Percentiles rank a stretch among this genome's conserved stretches.
These are phyloP conservation scores for Phytophthora hibernalis DNA, from an alignment of 352 stramenopile species.

Conservation along the genomic window DNA sequence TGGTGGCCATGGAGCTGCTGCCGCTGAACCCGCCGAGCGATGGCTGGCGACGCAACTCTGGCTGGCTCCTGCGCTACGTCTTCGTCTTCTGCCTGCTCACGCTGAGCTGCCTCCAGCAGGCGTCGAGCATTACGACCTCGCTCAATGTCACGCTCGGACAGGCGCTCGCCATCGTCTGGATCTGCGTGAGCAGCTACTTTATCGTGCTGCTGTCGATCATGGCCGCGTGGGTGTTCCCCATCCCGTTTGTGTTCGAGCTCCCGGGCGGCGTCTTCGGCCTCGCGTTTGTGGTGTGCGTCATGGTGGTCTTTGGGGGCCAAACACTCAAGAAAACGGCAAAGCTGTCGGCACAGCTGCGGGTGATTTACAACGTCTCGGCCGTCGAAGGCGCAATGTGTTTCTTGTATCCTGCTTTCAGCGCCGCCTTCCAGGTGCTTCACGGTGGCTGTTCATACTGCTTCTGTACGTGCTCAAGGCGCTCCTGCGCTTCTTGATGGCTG, in stretches of 20 bases:
- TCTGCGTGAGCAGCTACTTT: slow-evolving; percentile 28
- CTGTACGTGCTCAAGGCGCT: slow-evolving; percentile 21
- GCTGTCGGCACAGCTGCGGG: slow-evolving; percentile 7
- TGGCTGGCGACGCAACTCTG: slow-evolving; percentile 22
- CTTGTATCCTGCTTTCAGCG: slow-evolving; percentile 30
- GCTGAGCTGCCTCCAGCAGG: slow-evolving; percentile 23
- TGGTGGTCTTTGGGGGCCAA: slow-evolving; percentile 15
- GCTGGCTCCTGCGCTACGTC: slow-evolving; percentile 20
- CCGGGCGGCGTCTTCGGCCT: slow-evolving; percentile 23
- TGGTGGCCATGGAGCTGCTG: slow-evolving; percentile 18
- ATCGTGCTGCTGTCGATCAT: slow-evolving; percentile 29
- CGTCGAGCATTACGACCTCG: slow-evolving; percentile 10
- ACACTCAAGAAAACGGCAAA: slow-evolving; percentile 9
- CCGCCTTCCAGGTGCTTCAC: slow-evolving; percentile 12
- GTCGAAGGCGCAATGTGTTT: slow-evolving; percentile 23
- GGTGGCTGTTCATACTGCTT: slow-evolving; percentile 4
- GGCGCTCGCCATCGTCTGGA: slow-evolving; percentile 20
- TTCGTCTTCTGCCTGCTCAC: slow-evolving; percentile 22
- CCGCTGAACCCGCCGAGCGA: slow-evolving; percentile 18
- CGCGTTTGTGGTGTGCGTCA: slow-evolving; percentile 18
- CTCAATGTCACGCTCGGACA: slow-evolving; percentile 26
- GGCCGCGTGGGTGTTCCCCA: slow-evolving; percentile 29
- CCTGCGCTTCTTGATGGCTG: slow-evolving; percentile 1
- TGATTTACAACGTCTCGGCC: slow-evolving; percentile 16
- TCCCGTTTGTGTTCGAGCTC: slow-evolving; percentile 39